Evolutionary conservation across 768 basidiomycete genomes (phyloP), one percentile per base, ranked within the genome.

Genomic region (Trametes cinnabarina): DNA sequence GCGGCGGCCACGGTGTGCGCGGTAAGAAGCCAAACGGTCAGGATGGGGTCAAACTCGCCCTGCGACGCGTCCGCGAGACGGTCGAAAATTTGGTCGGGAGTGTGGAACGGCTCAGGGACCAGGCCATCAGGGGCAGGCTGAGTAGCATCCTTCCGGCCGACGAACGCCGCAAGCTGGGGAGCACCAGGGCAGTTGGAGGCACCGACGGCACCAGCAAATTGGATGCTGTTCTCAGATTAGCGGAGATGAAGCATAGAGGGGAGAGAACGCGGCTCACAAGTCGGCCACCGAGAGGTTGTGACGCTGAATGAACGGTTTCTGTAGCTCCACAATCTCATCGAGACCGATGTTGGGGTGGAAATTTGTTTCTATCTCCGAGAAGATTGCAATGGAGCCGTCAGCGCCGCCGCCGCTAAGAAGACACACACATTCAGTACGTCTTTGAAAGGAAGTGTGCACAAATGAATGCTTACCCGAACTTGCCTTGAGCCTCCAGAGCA

Each of bases 341-440:
- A 55, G 44, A 42, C 54, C 54, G 44, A 55, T 50, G 62, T 81
- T 80, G 4, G 78, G 76, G n/a, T 68, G 64, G 67, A 76, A 81
- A 5, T 63, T 56, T 11, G 72, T 66, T 61, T 81, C 80, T 39
- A 73, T 73, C 10, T 72, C 69, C 28, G 65, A 63, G 66, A 82
- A 81, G 4, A 69, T 69, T 52, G 79, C 71, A 58, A 81, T 74
- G 3, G 79, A 81, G 23, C 79, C 81, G 55, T 82, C 80, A 37
- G 69, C 70, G 14, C 71, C 71, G 40, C 65, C 66, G 47, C 70
- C 68, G 25, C 58, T 64, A 50, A 20, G 22, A 23, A 15, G 19
- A 4, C 10, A 20, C 19, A 12, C 15, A 10, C 11, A 10, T 4
- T 60, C 2, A 51, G 28, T 15, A n/a, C 9, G 14, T 7, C 5